Percentiles rank a stretch among this genome's conserved stretches.
Evolutionary conservation across 371 early-diverging fungal genomes (phyloP).

Genomic region (Mucor circinelloides): DNA sequence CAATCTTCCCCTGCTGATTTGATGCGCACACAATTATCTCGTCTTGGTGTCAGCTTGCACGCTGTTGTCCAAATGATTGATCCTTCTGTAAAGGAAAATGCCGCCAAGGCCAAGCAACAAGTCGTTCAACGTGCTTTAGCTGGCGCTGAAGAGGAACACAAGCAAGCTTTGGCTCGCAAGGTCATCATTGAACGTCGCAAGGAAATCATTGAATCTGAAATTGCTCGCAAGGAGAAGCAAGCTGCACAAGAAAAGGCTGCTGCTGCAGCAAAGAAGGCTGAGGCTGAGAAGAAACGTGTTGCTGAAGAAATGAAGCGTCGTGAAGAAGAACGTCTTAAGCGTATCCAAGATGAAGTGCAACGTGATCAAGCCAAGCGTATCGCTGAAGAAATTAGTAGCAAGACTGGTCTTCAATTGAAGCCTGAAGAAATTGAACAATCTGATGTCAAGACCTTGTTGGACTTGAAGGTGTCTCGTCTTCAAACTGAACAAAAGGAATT

Average conservation of each 20-base stretch:
- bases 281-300: conserved; percentile 81
- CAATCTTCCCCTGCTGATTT: conserved; percentile 88
- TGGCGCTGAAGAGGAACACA: conserved; percentile 84
- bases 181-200: conserved; percentile 90
- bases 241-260: conserved; percentile 77
- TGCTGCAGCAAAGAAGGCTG: conserved; percentile 79
- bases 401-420: conserved; percentile 80
- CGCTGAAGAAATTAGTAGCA: conserved; percentile 82
- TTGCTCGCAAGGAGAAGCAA: conserved; percentile 78
- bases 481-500: conserved; percentile 90
- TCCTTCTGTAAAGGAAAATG: conserved; percentile 70
- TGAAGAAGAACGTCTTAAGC: conserved; percentile 81
- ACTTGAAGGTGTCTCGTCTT: conserved; percentile 88
- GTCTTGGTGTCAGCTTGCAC: conserved; percentile 77
- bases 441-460: conserved; percentile 80
- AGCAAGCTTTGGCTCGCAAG: conserved; percentile 76
- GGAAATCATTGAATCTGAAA: conserved; percentile 83
- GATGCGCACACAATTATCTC: conserved; percentile 83
- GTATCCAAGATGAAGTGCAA: conserved; percentile 81
- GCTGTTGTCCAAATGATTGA: conserved; percentile 87
- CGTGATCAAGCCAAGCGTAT: conserved; percentile 86
- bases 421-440: conserved; percentile 85
- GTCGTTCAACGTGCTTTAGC: conserved; percentile 68
- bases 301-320: conserved; percentile 86
- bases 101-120: conserved; percentile 63